Percentiles rank a stretch among this genome's conserved stretches.
Conservation (phyloP, 768 basidiomycete species). For the Lentinus brumalis region DNA sequence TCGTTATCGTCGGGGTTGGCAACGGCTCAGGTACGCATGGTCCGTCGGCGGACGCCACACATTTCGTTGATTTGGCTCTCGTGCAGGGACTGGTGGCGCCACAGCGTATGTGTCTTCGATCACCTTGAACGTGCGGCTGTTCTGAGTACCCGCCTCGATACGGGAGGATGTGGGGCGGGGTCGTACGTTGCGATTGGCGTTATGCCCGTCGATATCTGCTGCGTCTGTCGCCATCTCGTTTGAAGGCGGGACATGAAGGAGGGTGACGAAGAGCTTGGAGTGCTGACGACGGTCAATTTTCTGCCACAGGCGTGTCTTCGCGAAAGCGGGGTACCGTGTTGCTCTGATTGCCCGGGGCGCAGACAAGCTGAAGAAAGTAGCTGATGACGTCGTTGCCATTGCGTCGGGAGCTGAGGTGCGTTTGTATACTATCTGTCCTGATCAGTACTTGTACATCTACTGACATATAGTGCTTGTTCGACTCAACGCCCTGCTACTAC, state of each 20-base stretch:
- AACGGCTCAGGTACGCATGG: slow-evolving; percentile 35
- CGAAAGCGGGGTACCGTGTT: slow-evolving; percentile 42
- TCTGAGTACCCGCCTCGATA: too few relatives aligned
- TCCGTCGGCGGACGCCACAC: not conserved
- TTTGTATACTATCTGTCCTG: too few relatives aligned
- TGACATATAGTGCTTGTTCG: too few relatives aligned
- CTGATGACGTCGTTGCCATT: slow-evolving; percentile 34
- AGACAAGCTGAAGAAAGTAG: slow-evolving; percentile 35
- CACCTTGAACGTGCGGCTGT: too few relatives aligned
- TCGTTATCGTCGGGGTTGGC: slow-evolving; percentile 45
- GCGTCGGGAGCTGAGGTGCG: slow-evolving; percentile 37
- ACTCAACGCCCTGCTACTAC: too few relatives aligned
- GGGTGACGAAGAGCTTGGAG: too few relatives aligned
- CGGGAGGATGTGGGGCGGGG: too few relatives aligned
- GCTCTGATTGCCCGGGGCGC: slow-evolving; percentile 42
- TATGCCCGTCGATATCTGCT: too few relatives aligned
- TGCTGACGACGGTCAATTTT: not conserved
- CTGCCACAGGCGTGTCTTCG: slow-evolving; percentile 36
- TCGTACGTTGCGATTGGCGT: too few relatives aligned
- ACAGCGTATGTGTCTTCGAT: slow-evolving; percentile 37
- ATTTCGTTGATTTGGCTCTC: not conserved
- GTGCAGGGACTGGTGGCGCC: slow-evolving; percentile 40
- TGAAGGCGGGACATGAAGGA: too few relatives aligned
- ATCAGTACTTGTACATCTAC: too few relatives aligned
- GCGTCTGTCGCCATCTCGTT: too few relatives aligned